Conservation (phyloP, 306 rosid genomes). For the Alnus rubra region DNA sequence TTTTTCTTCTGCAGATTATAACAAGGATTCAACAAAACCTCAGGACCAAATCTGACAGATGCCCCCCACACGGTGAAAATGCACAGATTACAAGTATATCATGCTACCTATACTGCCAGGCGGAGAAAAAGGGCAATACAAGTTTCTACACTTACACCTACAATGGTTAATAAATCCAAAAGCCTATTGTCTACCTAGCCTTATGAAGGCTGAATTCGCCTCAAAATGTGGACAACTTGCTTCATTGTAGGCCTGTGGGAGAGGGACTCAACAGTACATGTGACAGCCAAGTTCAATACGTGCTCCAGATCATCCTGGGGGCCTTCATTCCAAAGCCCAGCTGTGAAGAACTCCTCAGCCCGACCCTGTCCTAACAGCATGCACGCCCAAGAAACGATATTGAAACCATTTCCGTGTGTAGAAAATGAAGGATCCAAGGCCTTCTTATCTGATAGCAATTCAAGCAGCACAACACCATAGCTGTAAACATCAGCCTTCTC, state of each 20-base stretch:
- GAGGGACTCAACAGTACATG: slow-evolving; percentile 81
- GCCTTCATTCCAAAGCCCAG: slow-evolving; percentile 83
- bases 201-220: slow-evolving; percentile 88
- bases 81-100: background rate
- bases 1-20: background rate
- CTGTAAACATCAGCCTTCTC: slow-evolving; percentile 95
- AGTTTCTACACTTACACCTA: background rate
- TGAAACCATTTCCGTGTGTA: slow-evolving; percentile 79
- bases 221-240: slow-evolving; percentile 79
- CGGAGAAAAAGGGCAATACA: background rate
- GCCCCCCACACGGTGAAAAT: background rate
- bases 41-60: background rate
- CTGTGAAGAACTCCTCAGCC: slow-evolving; percentile 73
- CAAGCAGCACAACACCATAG: slow-evolving; percentile 91
- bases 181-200: slow-evolving; percentile 41
- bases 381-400: slow-evolving; percentile 86
- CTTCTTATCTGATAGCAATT: slow-evolving; percentile 87
- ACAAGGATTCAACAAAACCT: background rate
- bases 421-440: slow-evolving; percentile 91
- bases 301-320: slow-evolving; percentile 78
- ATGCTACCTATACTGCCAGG: background rate
- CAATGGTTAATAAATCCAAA: background rate
- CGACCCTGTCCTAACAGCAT: slow-evolving; percentile 80
- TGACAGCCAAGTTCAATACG: slow-evolving; percentile 76
- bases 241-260: slow-evolving; percentile 88